phyloP scores from a whole-genome alignment of 2,329 filamentous ascomycete species.

The Taxawa tesnikishii region DNA sequence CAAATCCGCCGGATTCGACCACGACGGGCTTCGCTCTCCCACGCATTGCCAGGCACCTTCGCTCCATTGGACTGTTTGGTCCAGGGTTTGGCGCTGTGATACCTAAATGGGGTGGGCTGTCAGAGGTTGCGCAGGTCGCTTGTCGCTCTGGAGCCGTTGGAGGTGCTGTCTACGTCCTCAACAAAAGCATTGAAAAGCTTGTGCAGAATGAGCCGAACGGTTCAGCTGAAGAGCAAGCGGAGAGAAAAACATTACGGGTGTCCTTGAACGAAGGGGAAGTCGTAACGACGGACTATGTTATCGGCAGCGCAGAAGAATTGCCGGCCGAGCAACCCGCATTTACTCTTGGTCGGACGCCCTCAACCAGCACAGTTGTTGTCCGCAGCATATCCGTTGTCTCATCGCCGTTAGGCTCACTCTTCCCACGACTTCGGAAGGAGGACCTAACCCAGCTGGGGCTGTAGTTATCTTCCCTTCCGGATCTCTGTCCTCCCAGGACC shows the following conservation, averaged over 20 bases:
- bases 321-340: conserved; percentile 5
- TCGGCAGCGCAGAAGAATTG: conserved; percentile 15
- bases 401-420: conserved; percentile 52
- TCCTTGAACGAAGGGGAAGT: conserved; percentile 17
- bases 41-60: conserved; percentile 65
- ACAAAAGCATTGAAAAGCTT: conserved; percentile 45
- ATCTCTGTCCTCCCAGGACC: conserved; percentile 29
- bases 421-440: conserved; percentile 62
- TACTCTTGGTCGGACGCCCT: background rate
- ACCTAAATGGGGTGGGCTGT: conserved; percentile 83
- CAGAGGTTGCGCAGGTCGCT: conserved; percentile 81
- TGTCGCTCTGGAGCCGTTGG: conserved; percentile 87
- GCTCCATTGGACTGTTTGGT: conserved; percentile 78
- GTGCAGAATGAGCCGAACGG: background rate
- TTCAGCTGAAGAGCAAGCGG: background rate
- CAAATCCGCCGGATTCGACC: conserved; percentile 41
- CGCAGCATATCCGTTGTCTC: conserved; percentile 52
- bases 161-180: conserved; percentile 80
- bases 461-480: conserved; percentile 54
- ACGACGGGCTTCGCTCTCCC: conserved; percentile 58
- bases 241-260: conserved; percentile 6
- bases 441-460: conserved; percentile 61
- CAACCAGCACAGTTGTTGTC: conserved; percentile 4
- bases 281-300: conserved; percentile 17
- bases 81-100: conserved; percentile 81